phyloP scores from a whole-genome alignment of 2,329 filamentous ascomycete species.

The Fusarium nodosum region DNA sequence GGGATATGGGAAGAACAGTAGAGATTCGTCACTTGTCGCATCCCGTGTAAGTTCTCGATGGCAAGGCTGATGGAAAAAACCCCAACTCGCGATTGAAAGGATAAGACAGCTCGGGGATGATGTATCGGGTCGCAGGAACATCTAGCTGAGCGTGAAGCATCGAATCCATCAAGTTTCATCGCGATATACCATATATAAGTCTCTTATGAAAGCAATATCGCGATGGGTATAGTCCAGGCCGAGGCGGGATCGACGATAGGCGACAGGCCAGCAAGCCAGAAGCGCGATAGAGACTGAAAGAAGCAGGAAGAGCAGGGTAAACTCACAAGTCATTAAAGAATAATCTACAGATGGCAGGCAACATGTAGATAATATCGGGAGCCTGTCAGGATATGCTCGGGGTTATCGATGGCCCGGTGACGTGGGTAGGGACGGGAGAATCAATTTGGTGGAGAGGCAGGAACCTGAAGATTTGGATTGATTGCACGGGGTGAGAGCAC shows the following conservation, averaged over 20 bases:
- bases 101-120: conserved; percentile 41
- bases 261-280: conserved; percentile 54
- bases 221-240: conserved; percentile 52
- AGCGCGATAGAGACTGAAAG: conserved; percentile 48
- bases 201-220: conserved; percentile 52
- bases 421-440: conserved; percentile 54
- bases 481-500: conserved; percentile 47
- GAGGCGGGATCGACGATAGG: conserved; percentile 56
- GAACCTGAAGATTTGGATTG: conserved; percentile 57
- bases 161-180: conserved; percentile 55
- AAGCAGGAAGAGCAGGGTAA: conserved; percentile 47
- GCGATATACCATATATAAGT: conserved; percentile 44
- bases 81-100: conserved; percentile 60
- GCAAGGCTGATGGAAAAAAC: conserved; percentile 62
- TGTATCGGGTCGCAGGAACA: conserved; percentile 46
- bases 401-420: conserved; percentile 49
- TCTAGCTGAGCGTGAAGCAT: conserved; percentile 54
- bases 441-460: conserved; percentile 53
- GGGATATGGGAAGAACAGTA: conserved; percentile 45
- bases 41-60: conserved; percentile 59
- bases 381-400: conserved; percentile 46
- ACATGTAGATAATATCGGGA: conserved; percentile 47
- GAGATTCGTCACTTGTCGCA: conserved; percentile 60
- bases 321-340: conserved; percentile 68
- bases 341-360: conserved; percentile 56